phyloP scores from a whole-genome alignment of 2,329 filamentous ascomycete species.

The Botrytis aclada region DNA sequence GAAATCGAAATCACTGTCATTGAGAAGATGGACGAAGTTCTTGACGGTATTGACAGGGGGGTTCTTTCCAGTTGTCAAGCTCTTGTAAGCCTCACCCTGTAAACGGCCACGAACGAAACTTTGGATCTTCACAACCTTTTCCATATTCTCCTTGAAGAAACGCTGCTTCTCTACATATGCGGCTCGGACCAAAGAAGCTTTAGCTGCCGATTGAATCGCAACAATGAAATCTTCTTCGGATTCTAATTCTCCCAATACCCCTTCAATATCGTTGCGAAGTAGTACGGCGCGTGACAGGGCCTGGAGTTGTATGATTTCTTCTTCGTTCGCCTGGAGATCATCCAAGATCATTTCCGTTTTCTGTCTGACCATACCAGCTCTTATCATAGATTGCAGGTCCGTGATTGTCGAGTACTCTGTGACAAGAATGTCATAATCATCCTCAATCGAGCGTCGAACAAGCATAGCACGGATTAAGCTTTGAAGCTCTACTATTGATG shows the following conservation, averaged over 20 bases:
- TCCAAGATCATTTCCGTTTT: slow-evolving; percentile 61
- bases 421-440: slow-evolving; percentile 54
- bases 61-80: slow-evolving; percentile 91
- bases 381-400: slow-evolving; percentile 62
- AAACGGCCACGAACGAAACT: slow-evolving; percentile 94
- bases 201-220: slow-evolving; percentile 70
- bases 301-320: slow-evolving; percentile 69
- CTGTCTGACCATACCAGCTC: slow-evolving; percentile 64
- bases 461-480: slow-evolving; percentile 60
- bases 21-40: slow-evolving; percentile 95
- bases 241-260: slow-evolving; percentile 72
- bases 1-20: slow-evolving; percentile 98
- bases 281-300: slow-evolving; percentile 75
- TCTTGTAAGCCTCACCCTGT: slow-evolving; percentile 97
- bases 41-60: slow-evolving; percentile 95
- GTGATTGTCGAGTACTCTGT: slow-evolving; percentile 55
- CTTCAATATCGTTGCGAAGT: slow-evolving; percentile 68
- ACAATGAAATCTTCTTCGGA: slow-evolving; percentile 75
- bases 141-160: slow-evolving; percentile 95
- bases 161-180: slow-evolving; percentile 80
- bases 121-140: slow-evolving; percentile 97
- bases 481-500: slow-evolving; percentile 53
- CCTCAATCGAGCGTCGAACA: slow-evolving; percentile 49
- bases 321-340: slow-evolving; percentile 65
- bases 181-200: slow-evolving; percentile 69